phyloP scores from a whole-genome alignment of 2,329 filamentous ascomycete species.

The Monilinia vaccinii-corymbosi region DNA sequence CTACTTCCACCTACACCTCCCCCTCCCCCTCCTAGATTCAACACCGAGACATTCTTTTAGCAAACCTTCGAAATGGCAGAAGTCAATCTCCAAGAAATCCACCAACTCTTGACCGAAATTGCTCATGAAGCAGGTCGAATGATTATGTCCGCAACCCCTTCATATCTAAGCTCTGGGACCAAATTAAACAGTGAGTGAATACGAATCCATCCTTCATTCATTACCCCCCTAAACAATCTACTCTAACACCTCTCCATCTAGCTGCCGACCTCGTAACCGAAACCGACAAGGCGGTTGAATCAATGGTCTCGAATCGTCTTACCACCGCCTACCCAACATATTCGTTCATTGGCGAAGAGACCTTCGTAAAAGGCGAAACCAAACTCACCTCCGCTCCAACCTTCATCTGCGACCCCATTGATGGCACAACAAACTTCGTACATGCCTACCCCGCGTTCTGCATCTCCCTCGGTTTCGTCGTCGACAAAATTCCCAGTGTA shows the following conservation, averaged over 20 bases:
- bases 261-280: slow-evolving; percentile 62
- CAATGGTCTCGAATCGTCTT: slow-evolving; percentile 48
- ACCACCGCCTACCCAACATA: slow-evolving; percentile 44
- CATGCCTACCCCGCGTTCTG: slow-evolving; percentile 67
- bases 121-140: slow-evolving; percentile 56
- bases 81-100: slow-evolving; percentile 51
- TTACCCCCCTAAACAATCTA: slow-evolving; percentile 3
- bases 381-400: slow-evolving; percentile 57
- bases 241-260: slow-evolving; percentile 25
- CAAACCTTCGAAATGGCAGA: slow-evolving; percentile 37
- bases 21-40: not conserved
- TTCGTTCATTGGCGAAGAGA: slow-evolving; percentile 68
- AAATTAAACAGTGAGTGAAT: slow-evolving; percentile 51
- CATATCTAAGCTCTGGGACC: slow-evolving; percentile 45
- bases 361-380: slow-evolving; percentile 56
- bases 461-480: slow-evolving; percentile 65
- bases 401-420: slow-evolving; percentile 75
- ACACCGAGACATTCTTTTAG: not conserved
- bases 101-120: slow-evolving; percentile 49
- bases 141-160: slow-evolving; percentile 53
- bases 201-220: not conserved
- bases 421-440: slow-evolving; percentile 75
- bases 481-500: slow-evolving; percentile 52
- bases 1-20: not conserved
- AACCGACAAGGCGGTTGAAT: slow-evolving; percentile 56